Base-by-base conservation (phyloP, 768 basidiomycete species). In the Leucocoprinus leucothites region DNA sequence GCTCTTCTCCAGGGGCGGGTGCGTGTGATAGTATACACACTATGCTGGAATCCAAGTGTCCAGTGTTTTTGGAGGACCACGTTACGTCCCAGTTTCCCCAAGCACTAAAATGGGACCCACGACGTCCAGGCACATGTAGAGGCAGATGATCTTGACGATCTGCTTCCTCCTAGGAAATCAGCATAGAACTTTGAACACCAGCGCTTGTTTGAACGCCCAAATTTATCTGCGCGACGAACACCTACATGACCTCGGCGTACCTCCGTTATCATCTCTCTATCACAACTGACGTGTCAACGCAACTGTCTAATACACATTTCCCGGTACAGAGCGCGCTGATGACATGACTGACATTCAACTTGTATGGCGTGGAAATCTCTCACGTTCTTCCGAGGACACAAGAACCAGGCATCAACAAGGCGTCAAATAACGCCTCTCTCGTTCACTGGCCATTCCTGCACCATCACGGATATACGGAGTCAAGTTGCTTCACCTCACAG, bases 281-380 rank as follows among this genome's bases (percentile, higher is more conserved):
- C 31, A 11, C 31, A 11, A 31, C 41, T 53, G 51, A 53, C 51
- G 51, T 53, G 51, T 53, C 51, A 53, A 45, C 22, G 21, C 43
- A 44, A 22, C 19, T 21, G 8, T 7, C 28, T 9, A 26, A 2
- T 25, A 53, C 18, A 24, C 19, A 21, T 40, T 31, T 22, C 43
- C 42, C 35, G 41, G 16, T 28, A 31, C 26, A 13, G 51, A 28
- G 38, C 44, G 42, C 19, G 31, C 22, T 53, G 51, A 36, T 53
- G 28, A 18, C 31, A 36, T 28, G 43, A 34, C 34, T 53, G 41
- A 44, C 42, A 35, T 53, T 34, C 42, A 53, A 44, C 42, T 11
- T 41, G 41, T 34, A 28, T n/a, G 51, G 22, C 42, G 42, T 53
- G 51, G 51, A 45, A 53, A 31, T 31, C 43, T 28, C 14, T 16